Conservation (phyloP, 2,329 filamentous ascomycete species). For the Xylariaceae sp. region DNA sequence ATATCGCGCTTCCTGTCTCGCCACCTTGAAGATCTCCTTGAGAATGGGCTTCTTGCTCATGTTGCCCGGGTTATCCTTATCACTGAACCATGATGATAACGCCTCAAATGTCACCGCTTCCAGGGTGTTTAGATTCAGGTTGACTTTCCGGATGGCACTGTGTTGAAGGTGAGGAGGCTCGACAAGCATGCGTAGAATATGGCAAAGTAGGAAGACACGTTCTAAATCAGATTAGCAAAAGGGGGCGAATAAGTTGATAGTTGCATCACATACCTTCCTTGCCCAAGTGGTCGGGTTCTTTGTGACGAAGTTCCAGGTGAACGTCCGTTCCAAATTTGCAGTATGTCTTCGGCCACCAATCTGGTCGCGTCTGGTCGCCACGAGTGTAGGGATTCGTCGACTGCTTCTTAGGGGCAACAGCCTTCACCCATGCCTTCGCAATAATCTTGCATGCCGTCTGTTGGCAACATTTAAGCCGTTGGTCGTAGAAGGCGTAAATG, state of each 20-base stretch:
- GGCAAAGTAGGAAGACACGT: conserved; percentile 52
- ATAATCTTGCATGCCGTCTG: conserved; percentile 68
- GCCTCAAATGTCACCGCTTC: conserved; percentile 56
- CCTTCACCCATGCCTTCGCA: conserved; percentile 70
- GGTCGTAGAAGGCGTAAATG: conserved; percentile 56
- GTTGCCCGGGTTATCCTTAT: conserved; percentile 50
- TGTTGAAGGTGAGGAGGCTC: conserved; percentile 47
- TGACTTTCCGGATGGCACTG: conserved; percentile 47
- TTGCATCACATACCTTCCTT: conserved; percentile 51
- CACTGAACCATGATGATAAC: conserved; percentile 53
- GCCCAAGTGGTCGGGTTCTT: conserved; percentile 67
- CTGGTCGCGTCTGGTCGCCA: conserved; percentile 56
- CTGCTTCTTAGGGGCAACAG: conserved; percentile 72
- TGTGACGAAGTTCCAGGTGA: conserved; percentile 56
- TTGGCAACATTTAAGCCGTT: conserved; percentile 60
- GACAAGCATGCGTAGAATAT: conserved; percentile 55
- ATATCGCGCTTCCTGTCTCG: conserved; percentile 51
- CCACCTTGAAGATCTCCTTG: conserved; percentile 58
- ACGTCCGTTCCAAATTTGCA: conserved; percentile 36
- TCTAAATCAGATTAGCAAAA: conserved; percentile 38
- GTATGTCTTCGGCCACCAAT: conserved; percentile 62
- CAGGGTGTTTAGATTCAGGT: conserved; percentile 50
- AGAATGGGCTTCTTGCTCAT: conserved; percentile 50
- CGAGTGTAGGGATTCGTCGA: conserved; percentile 67
- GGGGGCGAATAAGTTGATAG: not conserved